A percentile compares a stretch with the other conserved stretches of the same genome.
Evolutionary conservation across 129 eudicot species (phyloP).

Genomic region (Rutidosis leptorrhynchoides): DNA sequence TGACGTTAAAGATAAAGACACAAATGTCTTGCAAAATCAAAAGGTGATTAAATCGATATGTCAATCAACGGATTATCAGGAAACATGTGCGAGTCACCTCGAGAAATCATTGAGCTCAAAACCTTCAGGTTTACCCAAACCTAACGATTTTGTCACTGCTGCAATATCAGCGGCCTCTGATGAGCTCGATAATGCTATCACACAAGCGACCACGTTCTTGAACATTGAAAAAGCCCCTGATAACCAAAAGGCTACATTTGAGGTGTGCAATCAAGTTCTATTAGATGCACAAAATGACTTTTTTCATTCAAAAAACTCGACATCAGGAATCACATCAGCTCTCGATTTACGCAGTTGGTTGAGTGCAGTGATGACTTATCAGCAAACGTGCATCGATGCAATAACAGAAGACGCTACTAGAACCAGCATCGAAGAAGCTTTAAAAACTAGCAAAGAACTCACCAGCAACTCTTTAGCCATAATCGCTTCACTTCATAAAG

Average conservation of each 20-base stretch:
- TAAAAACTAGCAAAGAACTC: conserved; percentile 38
- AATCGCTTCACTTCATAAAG: conserved; percentile 28
- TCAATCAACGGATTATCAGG: conserved; percentile 46
- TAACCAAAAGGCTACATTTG: conserved; percentile 44
- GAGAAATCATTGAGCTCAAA: conserved; percentile 36
- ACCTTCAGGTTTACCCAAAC: conserved; percentile 29
- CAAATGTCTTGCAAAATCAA: conserved; percentile 22
- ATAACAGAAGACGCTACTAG: conserved; percentile 45
- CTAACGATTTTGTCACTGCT: conserved; percentile 47
- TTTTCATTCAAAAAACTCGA: conserved; percentile 31
- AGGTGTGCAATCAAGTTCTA: conserved; percentile 53
- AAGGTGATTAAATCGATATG: conserved; percentile 49
- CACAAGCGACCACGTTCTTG: conserved; percentile 25
- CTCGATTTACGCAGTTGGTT: conserved; percentile 55
- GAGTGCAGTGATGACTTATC: conserved; percentile 69
- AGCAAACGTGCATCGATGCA: conserved; percentile 78
- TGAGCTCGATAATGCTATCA: conserved; percentile 43
- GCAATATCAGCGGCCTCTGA: conserved; percentile 44
- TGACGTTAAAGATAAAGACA: conserved; percentile 8
- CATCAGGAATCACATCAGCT: conserved; percentile 2
- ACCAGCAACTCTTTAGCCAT: conserved; percentile 75
- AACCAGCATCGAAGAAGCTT: conserved; percentile 34
- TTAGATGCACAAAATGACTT: conserved; percentile 53
- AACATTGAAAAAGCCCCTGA: conserved; percentile 40
- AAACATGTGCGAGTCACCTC: conserved; percentile 49